Conservation (phyloP, 2,329 filamentous ascomycete species). For the Arthrocladium fulminans region DNA sequence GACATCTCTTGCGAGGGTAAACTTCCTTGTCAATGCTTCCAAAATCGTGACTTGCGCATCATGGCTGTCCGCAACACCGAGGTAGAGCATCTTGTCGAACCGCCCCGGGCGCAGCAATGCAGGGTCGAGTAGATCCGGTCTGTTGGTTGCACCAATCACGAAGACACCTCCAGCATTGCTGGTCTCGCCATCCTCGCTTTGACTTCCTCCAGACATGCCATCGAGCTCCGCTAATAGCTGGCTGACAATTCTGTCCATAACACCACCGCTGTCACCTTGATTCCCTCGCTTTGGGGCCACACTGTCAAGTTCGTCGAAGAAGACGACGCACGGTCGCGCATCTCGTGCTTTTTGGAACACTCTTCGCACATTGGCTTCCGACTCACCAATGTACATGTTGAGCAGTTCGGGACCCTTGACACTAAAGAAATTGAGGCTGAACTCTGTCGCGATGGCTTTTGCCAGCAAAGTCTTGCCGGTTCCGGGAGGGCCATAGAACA, state of each 20-base stretch:
- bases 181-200: conserved; percentile 36
- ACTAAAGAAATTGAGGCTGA: conserved; percentile 88
- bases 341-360: conserved; percentile 83
- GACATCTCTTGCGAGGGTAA: conserved; percentile 70
- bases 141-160: conserved; percentile 91
- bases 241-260: conserved; percentile 96
- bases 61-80: conserved; percentile 92
- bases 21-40: conserved; percentile 90
- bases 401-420: conserved; percentile 86
- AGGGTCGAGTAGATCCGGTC: conserved; percentile 85
- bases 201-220: conserved; percentile 70
- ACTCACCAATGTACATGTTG: conserved; percentile 95
- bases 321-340: conserved; percentile 78
- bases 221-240: conserved; percentile 92
- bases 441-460: conserved; percentile 88
- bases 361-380: conserved; percentile 79
- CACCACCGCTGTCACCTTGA: conserved; percentile 91
- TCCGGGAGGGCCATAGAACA: conserved; percentile 85
- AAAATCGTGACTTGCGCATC: conserved; percentile 92
- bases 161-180: conserved; percentile 67
- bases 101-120: conserved; percentile 80
- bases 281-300: conserved; percentile 95
- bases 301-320: conserved; percentile 87
- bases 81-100: conserved; percentile 97
- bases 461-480: conserved; percentile 89